Conservation (phyloP, 2,329 filamentous ascomycete genomes). For the Harringtonia aguacate region DNA sequence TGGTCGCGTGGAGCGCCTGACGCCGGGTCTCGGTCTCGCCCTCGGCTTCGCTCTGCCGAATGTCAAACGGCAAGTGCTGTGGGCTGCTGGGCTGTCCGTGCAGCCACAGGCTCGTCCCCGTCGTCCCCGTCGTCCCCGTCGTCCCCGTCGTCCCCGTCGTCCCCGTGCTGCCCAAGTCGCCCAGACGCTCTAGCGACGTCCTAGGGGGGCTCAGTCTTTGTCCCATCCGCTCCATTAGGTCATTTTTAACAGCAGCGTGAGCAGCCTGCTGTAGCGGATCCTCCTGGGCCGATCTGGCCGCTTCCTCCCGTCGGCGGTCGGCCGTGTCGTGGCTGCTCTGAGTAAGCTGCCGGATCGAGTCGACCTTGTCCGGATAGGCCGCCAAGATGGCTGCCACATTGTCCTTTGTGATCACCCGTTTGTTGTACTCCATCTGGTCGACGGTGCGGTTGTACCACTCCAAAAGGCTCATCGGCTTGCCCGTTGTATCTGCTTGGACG, state of each 20-base stretch:
- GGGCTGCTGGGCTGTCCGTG: constrained; percentile 6
- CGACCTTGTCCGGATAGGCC: constrained; percentile 9
- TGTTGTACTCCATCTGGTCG: constrained; percentile 13
- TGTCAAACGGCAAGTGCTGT: background rate
- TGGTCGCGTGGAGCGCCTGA: background rate
- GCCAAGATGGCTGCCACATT: constrained; percentile 9
- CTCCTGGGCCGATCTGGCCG: background rate
- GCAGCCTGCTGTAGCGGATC: too few species aligned
- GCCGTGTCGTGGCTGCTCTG: background rate
- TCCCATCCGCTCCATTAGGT: background rate
- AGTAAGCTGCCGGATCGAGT: background rate
- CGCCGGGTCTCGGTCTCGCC: background rate
- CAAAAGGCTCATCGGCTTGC: constrained; percentile 11
- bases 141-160: too few species aligned
- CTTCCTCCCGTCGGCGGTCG: background rate
- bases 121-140: too few species aligned
- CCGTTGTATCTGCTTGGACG: constrained; percentile 13
- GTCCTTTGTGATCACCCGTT: constrained; percentile 14
- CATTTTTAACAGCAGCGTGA: background rate
- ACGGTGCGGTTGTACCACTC: constrained; percentile 28
- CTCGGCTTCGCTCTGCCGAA: background rate
- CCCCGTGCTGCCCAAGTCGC: background rate
- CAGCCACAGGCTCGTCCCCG: constrained; percentile 4
- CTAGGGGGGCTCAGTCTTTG: background rate
- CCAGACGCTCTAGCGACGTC: background rate